phyloP scores from a whole-genome alignment of 495 filamentous ascomycete species.

The Cercophora scortea region DNA sequence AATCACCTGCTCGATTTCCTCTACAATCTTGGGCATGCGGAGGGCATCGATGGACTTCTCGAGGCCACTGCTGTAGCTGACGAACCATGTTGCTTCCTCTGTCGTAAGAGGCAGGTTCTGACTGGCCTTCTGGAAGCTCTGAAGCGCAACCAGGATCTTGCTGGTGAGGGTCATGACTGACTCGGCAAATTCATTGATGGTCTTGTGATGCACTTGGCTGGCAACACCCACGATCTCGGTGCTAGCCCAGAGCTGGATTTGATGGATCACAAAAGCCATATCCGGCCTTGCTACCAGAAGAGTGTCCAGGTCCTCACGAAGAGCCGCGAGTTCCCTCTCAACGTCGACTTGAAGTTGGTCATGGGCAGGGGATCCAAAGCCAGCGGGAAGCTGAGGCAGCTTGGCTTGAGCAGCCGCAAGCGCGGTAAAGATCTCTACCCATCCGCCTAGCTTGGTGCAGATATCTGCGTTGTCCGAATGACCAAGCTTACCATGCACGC shows the following conservation, averaged over 20 bases:
- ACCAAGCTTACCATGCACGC: conserved; percentile 55
- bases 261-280: conserved; percentile 54
- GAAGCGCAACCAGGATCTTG: conserved; percentile 64
- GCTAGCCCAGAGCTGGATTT: conserved; percentile 46
- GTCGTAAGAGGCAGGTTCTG: conserved; percentile 26
- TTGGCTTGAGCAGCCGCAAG: conserved; percentile 28
- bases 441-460: conserved; percentile 35
- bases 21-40: conserved; percentile 44
- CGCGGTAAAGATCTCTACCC: conserved; percentile 38
- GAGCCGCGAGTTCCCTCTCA: conserved; percentile 28
- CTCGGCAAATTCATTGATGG: conserved; percentile 21
- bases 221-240: conserved; percentile 5
- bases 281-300: conserved; percentile 44
- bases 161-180: conserved; percentile 53
- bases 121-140: conserved; percentile 52
- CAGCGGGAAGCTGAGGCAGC: conserved; percentile 46
- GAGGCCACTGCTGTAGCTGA: conserved; percentile 51
- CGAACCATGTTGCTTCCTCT: conserved; percentile 56
- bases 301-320: conserved; percentile 37
- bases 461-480: conserved; percentile 35
- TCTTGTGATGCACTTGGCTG: conserved; percentile 9
- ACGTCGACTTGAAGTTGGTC: conserved; percentile 38
- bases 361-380: conserved; percentile 41
- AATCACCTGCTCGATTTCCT: conserved; percentile 37
- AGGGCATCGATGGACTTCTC: conserved; percentile 49